These are phyloP conservation scores for Penicillium sp. DNA, from an alignment of 2,329 filamentous ascomycete genomes.

Conservation along the genomic window DNA sequence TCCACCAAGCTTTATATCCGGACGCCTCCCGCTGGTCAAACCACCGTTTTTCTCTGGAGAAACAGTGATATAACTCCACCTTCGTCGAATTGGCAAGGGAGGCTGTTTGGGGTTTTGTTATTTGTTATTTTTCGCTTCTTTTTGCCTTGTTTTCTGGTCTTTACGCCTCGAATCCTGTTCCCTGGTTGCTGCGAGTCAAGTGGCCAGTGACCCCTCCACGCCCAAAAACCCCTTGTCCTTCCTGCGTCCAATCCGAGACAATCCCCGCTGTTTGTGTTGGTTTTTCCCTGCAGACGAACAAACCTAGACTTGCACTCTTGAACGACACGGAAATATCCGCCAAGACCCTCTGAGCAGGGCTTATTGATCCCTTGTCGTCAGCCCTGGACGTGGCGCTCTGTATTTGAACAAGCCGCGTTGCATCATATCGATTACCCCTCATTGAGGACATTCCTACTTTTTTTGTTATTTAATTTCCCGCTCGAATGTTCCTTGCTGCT, in stretches of 20 bases:
- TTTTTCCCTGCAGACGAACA: conserved; percentile 12
- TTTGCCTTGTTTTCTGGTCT: conserved; percentile 2
- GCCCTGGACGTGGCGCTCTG: conserved; percentile 1
- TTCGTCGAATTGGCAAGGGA: not conserved
- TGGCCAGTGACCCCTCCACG: conserved; percentile 12
- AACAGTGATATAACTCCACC: not conserved
- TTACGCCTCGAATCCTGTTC: not conserved
- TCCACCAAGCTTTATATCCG: conserved; percentile 28
- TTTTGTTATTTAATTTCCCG: not conserved
- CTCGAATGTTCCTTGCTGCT: conserved; percentile 10
- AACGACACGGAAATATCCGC: not conserved
- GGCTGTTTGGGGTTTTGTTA: not conserved
- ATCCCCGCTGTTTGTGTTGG: conserved; percentile 5
- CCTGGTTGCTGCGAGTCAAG: conserved; percentile 2
- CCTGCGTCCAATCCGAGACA: conserved; percentile 16
- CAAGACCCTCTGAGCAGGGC: conserved; percentile 1
- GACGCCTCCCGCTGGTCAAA: conserved; percentile 15
- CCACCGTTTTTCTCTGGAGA: not conserved
- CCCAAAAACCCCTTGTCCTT: conserved; percentile 14
- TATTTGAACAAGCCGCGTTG: not conserved
- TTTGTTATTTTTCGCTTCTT: conserved; percentile 1
- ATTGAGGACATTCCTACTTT: not conserved
- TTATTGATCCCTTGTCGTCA: conserved; percentile 7
- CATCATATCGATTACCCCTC: conserved; percentile 1
- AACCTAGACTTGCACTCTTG: conserved; percentile 3